Evolutionary conservation across 2,329 filamentous ascomycete genomes (phyloP), one percentile per base, ranked within the genome.

Genomic region (Ceratocystis smalleyi): DNA sequence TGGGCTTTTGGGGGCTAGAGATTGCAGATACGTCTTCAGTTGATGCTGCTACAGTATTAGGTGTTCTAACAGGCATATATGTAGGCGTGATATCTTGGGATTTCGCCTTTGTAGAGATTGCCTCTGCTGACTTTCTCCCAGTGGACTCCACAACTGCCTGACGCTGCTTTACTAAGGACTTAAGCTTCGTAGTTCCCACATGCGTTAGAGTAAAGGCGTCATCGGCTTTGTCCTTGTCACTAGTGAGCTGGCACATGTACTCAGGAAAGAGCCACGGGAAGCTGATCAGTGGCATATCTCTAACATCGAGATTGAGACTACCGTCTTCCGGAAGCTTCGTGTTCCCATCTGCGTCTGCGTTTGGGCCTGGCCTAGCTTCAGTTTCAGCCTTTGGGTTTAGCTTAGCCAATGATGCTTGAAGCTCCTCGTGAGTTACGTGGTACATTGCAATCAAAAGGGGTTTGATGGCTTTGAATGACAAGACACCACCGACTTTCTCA

Each of bases 211-310:
- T 54, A 6, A 64, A 61, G 2, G 65, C 65, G n/a, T 64, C 59
- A 24, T 62, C 43, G 22, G 59, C 65, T 19, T 64, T 67, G 22
- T 67, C 64, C 15, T 67, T 47, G 15, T 66, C 64, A 1, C 66
- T 82, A 1, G 87, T 88, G 69, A 95, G 84, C 59, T 79, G 79
- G 1, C 87, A 85, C 3, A 95, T 77, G 66, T 90, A 81, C 55
- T 81, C 79, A 12, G 84, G 79, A 68, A 97, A 95, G 1, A 97
- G 77, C 94, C 94, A 99, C 0, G 94, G 92, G 69, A 96, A 97
- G 66, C 87, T 94, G 69, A 96, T 94, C 7, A 97, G 77, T 0
- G 94, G 92, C 79, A 91, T 86, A 1, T 76, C 75, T 7, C 10
- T 4, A 40, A 15, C 2, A 15, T 40, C 35, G 3, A 15, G 3